Evolutionary conservation across 2,329 filamentous ascomycete genomes (phyloP), one percentile per base, ranked within the genome.

Genomic region (Diaporthe sp.): DNA sequence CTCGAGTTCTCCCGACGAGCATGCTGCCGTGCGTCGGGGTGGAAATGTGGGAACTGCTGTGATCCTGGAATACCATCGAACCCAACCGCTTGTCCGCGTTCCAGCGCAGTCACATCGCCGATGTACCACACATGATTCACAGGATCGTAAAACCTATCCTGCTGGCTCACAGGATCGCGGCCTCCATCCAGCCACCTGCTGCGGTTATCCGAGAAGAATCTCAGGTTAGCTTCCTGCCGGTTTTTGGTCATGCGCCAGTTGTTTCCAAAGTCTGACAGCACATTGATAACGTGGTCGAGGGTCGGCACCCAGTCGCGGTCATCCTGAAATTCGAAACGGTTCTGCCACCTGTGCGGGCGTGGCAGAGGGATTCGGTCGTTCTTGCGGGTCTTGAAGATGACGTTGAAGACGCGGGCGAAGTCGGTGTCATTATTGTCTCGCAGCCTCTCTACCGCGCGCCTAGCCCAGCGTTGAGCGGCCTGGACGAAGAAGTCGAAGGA

Each of bases 371-470:
- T 61, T 1, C 2, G 10, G 42, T 74, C 66, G 50, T 22, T n/a
- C 19, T 45, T 58, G 7, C 38, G 68, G 12, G 73, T 52, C 40
- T 74, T 74, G 38, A 74, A 72, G 17, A 74, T 74, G 10, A 72
- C 45, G n/a, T 74, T 74, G 58, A 72, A 74, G n/a, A 74, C 73
- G 5, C 73, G 68, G 22, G 73, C 68, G 10, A 74, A 74, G 40
- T 74, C 73, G 50, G 58, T 52, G 28, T 74, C 73, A 33, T 10
- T 38, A 30, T n/a, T 28, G 50, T 72, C 73, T 8, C 35, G 19
- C 8, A 74, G 50, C 28, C 73, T 52, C 57, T 57, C 47, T 7
- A 60, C 67, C 5, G 73, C 68, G 12, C 47, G 47, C 7, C 42
- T 38, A n/a, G 73, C 73, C 57, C 60, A 70, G 6, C 52, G n/a